phyloP scores from a whole-genome alignment of 1,284 basidiomycete species.

The Fomitopsis palustris region DNA sequence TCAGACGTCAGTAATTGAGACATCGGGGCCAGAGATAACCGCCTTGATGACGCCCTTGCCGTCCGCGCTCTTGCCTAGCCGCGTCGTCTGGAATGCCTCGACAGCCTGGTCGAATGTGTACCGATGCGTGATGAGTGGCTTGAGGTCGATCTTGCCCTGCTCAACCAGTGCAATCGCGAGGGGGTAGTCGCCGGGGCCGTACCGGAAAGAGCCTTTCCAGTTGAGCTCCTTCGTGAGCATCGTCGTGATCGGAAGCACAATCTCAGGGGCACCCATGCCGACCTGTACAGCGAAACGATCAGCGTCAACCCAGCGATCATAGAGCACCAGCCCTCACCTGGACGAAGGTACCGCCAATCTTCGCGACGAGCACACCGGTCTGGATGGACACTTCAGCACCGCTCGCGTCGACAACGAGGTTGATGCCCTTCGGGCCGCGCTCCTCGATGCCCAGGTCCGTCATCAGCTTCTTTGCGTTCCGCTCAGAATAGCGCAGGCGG shows the following conservation, averaged over 20 bases:
- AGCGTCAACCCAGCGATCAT: neutral
- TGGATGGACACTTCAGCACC: conserved; percentile 88
- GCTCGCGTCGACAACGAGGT: conserved; percentile 80
- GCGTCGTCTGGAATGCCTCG: conserved; percentile 78
- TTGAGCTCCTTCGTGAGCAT: conserved; percentile 75
- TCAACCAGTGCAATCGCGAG: conserved; percentile 81
- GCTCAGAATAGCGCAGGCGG: conserved; percentile 64
- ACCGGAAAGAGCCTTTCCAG: conserved; percentile 87
- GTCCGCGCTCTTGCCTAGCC: conserved; percentile 76
- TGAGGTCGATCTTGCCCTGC: conserved; percentile 80
- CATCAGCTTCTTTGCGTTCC: conserved; percentile 61
- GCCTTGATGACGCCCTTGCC: conserved; percentile 72
- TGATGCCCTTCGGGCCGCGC: conserved; percentile 56
- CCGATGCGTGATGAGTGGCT: conserved; percentile 87
- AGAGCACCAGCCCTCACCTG: conserved; percentile 40
- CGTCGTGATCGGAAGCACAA: conserved; percentile 58
- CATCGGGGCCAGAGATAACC: conserved; percentile 75
- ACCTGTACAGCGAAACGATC: conserved; percentile 36
- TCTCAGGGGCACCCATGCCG: conserved; percentile 67
- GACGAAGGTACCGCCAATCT: conserved; percentile 70
- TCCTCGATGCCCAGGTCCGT: conserved; percentile 56
- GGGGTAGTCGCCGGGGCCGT: conserved; percentile 82
- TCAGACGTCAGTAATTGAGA: conserved; percentile 29
- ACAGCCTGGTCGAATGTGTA: conserved; percentile 70
- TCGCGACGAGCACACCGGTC: conserved; percentile 74